Percentiles rank a stretch among this genome's conserved stretches.
Conservation (phyloP, 805 yeast species). For the Starmerella gropengiesseri region DNA sequence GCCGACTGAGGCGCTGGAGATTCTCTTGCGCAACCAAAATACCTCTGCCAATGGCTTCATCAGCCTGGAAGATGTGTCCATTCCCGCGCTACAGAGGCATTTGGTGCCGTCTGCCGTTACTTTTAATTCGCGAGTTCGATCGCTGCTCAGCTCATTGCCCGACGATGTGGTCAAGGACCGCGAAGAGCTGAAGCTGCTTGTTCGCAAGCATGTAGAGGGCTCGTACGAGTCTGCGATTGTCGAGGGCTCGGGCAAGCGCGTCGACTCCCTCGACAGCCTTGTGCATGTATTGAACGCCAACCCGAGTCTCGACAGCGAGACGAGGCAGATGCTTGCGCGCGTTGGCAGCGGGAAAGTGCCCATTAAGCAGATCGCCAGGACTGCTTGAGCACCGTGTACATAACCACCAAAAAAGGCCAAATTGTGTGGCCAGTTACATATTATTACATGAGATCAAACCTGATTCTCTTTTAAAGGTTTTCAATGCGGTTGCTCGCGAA, state of each 20-base stretch:
- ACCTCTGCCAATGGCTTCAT: constrained; percentile 16
- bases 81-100: constrained; percentile 11
- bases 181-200: constrained; percentile 7
- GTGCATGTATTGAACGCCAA: constrained; percentile 15
- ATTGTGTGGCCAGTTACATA: no score
- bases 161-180: constrained; percentile 4
- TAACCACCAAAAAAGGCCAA: neutral
- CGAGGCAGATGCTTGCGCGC: constrained; percentile 16
- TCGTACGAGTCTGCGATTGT: constrained; percentile 7
- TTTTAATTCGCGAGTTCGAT: constrained; percentile 22
- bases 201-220: constrained; percentile 13
- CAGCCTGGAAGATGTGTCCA: constrained; percentile 15
- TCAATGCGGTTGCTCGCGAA: neutral
- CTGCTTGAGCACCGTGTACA: neutral
- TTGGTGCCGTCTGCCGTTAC: constrained; percentile 16
- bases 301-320: constrained; percentile 4
- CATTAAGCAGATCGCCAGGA: constrained; percentile 15
- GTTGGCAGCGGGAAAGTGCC: constrained; percentile 21
- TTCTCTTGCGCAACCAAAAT: constrained; percentile 16
- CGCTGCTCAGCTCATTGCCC: constrained; percentile 16
- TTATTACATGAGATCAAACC: neutral
- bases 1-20: constrained; percentile 19
- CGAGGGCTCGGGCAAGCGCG: neutral
- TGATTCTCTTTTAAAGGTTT: neutral
- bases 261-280: constrained; percentile 8